Evolutionary conservation across 2,329 filamentous ascomycete genomes (phyloP).

Genomic region (Blumeria hordei): DNA sequence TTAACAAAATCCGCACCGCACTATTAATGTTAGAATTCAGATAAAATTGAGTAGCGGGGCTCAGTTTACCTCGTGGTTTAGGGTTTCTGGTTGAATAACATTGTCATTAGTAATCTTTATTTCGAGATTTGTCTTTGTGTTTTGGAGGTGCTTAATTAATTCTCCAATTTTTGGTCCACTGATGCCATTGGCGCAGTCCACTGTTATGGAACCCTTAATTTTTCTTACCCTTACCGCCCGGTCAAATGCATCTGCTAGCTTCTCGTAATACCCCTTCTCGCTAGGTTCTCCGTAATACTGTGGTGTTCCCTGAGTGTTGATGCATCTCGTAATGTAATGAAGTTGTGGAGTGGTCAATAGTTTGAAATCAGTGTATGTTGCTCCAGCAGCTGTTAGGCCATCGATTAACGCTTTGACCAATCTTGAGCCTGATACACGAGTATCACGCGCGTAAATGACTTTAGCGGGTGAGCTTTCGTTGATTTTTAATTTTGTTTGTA

Average conservation of each 20-base stretch:
- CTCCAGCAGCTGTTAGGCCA: constrained; percentile 51
- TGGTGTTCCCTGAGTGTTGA: constrained; percentile 75
- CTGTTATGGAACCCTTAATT: constrained; percentile 48
- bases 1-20: constrained; percentile 96
- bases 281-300: constrained; percentile 74
- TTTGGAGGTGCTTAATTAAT: constrained; percentile 59
- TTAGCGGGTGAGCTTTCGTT: constrained; percentile 45
- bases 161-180: constrained; percentile 77
- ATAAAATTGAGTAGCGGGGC: background rate
- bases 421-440: constrained; percentile 68
- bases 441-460: constrained; percentile 81
- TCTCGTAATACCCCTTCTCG: constrained; percentile 86
- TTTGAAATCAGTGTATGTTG: constrained; percentile 63
- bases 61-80: constrained; percentile 53
- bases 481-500: constrained; percentile 54
- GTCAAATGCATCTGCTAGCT: constrained; percentile 65
- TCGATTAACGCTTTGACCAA: constrained; percentile 59
- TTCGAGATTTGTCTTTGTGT: constrained; percentile 41
- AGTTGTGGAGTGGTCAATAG: constrained; percentile 91
- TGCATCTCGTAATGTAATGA: constrained; percentile 83
- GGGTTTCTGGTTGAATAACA: constrained; percentile 63
- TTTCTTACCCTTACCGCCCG: constrained; percentile 57
- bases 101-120: constrained; percentile 84
- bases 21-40: constrained; percentile 19
- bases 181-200: constrained; percentile 93